Conservation (phyloP, 2,329 filamentous ascomycete species). For the Sordariomycetes sp. region DNA sequence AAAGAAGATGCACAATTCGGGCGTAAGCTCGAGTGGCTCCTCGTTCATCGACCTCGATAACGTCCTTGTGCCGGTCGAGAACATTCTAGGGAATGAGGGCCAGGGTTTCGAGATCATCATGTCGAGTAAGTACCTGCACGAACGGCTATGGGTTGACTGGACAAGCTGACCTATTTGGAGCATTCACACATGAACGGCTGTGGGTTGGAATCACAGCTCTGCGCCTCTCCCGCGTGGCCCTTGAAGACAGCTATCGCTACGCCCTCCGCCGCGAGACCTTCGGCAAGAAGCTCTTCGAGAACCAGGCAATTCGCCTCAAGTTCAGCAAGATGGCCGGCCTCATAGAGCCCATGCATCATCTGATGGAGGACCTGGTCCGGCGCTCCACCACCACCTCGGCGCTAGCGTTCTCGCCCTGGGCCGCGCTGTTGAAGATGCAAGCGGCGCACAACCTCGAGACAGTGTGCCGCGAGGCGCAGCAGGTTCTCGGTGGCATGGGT, state of each 20-base stretch:
- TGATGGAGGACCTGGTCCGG: constrained; percentile 43
- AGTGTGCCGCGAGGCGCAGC: constrained; percentile 31
- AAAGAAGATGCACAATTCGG: constrained; percentile 47
- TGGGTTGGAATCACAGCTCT: constrained; percentile 41
- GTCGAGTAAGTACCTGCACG: constrained; percentile 10
- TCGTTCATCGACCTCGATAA: constrained; percentile 40
- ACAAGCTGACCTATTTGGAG: constrained; percentile 26
- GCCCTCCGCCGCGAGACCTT: constrained; percentile 39
- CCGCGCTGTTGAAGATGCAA: constrained; percentile 22
- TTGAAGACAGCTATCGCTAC: constrained; percentile 34
- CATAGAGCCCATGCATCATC: constrained; percentile 42
- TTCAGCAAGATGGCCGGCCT: constrained; percentile 40
- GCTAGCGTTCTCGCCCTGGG: not conserved
- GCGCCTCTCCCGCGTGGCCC: constrained; percentile 39
- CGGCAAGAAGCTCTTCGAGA: constrained; percentile 38
- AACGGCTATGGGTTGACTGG: not conserved
- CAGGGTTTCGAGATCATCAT: constrained; percentile 26
- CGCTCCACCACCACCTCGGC: constrained; percentile 17
- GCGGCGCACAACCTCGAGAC: constrained; percentile 29
- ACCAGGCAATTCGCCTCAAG: constrained; percentile 42
- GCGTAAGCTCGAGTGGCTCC: constrained; percentile 47
- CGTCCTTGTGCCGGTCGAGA: constrained; percentile 34
- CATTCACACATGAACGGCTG: constrained; percentile 45
- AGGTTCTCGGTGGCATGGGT: constrained; percentile 32
- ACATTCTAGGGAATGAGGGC: constrained; percentile 38